Evolutionary conservation across 2,329 filamentous ascomycete species (phyloP).

Genomic region (Penicillium italicum): DNA sequence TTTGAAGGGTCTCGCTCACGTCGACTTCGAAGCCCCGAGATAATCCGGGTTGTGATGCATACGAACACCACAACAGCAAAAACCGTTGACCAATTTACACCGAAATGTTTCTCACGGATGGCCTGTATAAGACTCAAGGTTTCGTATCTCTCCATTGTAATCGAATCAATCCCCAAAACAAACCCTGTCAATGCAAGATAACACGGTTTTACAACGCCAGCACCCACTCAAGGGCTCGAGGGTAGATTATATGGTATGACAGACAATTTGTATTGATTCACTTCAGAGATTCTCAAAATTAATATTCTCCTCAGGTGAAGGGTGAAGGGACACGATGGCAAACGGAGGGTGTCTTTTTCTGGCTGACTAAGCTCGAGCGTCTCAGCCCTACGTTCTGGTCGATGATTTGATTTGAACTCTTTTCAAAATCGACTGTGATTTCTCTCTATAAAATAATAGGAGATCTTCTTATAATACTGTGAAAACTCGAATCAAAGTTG

Average conservation of each 20-base stretch:
- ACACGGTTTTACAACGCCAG: slow-evolving; percentile 1
- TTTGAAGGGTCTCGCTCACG: slow-evolving; percentile 21
- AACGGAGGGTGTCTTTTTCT: background rate
- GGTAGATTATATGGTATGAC: no score
- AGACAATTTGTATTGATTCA: background rate
- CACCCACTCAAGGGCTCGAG: background rate
- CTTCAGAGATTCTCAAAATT: background rate
- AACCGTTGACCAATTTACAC: slow-evolving; percentile 26
- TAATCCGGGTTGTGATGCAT: slow-evolving; percentile 40
- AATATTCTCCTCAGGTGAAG: background rate
- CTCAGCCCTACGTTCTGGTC: no score
- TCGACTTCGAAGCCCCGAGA: slow-evolving; percentile 36
- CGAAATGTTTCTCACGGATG: slow-evolving; percentile 20
- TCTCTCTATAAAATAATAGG: background rate
- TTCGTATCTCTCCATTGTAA: slow-evolving; percentile 17
- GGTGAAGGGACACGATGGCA: background rate
- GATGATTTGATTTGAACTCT: background rate
- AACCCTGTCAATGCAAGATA: background rate
- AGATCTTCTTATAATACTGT: background rate
- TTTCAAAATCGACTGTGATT: background rate
- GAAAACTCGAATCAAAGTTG: background rate
- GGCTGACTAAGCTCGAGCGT: background rate
- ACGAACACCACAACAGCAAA: slow-evolving; percentile 28
- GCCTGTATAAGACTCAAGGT: slow-evolving; percentile 21
- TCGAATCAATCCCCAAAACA: slow-evolving; percentile 1